Base-by-base conservation (phyloP, 2,329 filamentous ascomycete genomes). In the Fusarium siculi region DNA sequence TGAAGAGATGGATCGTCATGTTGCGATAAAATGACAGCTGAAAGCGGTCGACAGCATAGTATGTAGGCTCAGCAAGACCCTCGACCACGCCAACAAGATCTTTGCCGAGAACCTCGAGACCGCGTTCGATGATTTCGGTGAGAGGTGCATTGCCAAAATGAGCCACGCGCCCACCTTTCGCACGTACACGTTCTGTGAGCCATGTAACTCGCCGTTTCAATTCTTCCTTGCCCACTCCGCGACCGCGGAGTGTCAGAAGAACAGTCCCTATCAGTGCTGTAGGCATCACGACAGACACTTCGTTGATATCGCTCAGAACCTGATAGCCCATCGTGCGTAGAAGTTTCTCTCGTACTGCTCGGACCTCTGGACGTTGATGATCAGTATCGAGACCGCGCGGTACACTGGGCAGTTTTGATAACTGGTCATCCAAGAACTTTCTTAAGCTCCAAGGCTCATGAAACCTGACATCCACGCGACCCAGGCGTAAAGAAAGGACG, bases 1-100 rank as follows among this genome's bases (percentile, higher is more conserved):
- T 96, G 81, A 99, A 99, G 9, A 99, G 88, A 80, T 99, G 96
- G 70, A 99, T 99, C 0, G 96, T 98, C 96, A 98, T 98, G 82
- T 99, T 99, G 58, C 96, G 92, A 83, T 99, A 99, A 82, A 99
- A 99, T 1, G 95, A 97, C 15, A 99, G 88, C 80, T 99, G 96
- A 85, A 99, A 99, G 59, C 95, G 90, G 81, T 99, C 96, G 43
- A 98, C 95, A 9, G 96, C 96, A 78, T 94, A 97, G 82, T 94
- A 98, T 0, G 96, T 98, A 23, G 94, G 93, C 80, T 99, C 96
- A 0, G 93, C 93, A 9, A 99, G 84, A 1, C 92, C 94, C 42
- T 92, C 88, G 0, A 97, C 87, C 9, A 92, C 86, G 9, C 95
- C 94, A 1, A 99, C 95, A 4, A 99, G 88, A 56, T 96, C 93